These are phyloP conservation scores for Tulasnella sp. DNA, from an alignment of 768 basidiomycete species.

Conservation along the genomic window DNA sequence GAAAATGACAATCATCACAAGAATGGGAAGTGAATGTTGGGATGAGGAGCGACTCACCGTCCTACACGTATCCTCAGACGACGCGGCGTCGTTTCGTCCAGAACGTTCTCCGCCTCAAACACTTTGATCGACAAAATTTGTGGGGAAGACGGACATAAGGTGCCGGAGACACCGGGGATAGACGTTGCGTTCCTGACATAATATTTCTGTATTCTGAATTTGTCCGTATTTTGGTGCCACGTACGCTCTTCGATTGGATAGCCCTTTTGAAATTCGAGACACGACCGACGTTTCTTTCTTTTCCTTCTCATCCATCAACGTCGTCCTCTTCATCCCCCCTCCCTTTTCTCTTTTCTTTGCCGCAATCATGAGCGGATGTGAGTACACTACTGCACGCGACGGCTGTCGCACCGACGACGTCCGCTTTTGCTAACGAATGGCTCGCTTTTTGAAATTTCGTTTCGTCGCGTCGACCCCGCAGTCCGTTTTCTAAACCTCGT, in stretches of 20 bases:
- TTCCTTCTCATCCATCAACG: background rate
- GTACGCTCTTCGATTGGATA: background rate
- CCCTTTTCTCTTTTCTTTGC: slow-evolving; percentile 6
- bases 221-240: background rate
- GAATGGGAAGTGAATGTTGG: background rate
- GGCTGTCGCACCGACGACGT: background rate
- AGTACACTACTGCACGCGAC: background rate
- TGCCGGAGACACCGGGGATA: background rate
- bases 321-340: background rate
- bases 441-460: background rate
- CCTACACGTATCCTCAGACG: background rate
- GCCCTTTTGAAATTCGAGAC: background rate
- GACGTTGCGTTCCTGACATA: background rate
- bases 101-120: background rate
- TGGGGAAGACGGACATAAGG: background rate
- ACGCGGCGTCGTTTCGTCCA: background rate
- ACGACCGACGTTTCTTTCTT: slow-evolving; percentile 1
- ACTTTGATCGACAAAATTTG: background rate
- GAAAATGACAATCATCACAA: background rate
- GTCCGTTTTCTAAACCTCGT: slow-evolving; percentile 98
- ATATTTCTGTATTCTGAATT: background rate
- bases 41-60: background rate
- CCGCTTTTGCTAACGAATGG: background rate
- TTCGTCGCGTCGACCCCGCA: slow-evolving; percentile 35
- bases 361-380: slow-evolving; percentile 14